Base-by-base conservation (phyloP, 2,329 filamentous ascomycete species). In the Leptographium lundbergii region DNA sequence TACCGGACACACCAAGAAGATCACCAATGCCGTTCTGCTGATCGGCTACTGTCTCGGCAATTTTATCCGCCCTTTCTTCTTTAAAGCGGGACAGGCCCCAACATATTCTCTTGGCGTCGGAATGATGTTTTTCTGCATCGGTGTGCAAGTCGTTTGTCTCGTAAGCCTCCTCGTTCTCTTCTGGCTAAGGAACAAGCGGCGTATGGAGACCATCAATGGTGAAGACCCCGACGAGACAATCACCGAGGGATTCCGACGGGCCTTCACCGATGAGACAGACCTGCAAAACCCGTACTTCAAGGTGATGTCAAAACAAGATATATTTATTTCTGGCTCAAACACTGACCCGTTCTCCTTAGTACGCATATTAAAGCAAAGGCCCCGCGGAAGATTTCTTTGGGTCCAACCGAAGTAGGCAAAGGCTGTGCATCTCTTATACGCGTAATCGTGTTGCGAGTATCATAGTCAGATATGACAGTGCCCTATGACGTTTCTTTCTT, bases 51-150 rank as follows among this genome's bases (percentile, higher is more conserved):
- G 80, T 64, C 74, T 78, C 1, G 82, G 81, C 5, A 84, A 85
- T 63, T 82, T 85, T 51, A 76, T 75, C 5, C 78, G 81, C 0
- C 82, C 83, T 0, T 84, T 85, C 68, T 85, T 86, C 70, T 85
- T 84, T 67, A 77, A 77, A 54, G 69, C 75, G 0, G 65, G 73
- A 14, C 80, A 85, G 62, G 72, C 74, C 1, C 73, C 72, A 4
- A 67, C 66, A 2, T 75, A 75, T 29, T 66, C 63, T 1, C 54
- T 59, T 24, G 74, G 74, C 9, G 74, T 75, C 34, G 70, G 69
- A 13, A 55, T 55, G 54, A 55, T 55, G 54, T 55, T 55, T 25
- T 55, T 55, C 36, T 55, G 54, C 36, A 39, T 55, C 36, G 54
- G 34, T 27, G 55, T 57, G 14, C 55, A 57, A 25, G 55, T 50